Evolutionary conservation across 208 protist species (phyloP), one percentile per base, ranked within the genome.

Genomic region (Trypanosoma conorhini): DNA sequence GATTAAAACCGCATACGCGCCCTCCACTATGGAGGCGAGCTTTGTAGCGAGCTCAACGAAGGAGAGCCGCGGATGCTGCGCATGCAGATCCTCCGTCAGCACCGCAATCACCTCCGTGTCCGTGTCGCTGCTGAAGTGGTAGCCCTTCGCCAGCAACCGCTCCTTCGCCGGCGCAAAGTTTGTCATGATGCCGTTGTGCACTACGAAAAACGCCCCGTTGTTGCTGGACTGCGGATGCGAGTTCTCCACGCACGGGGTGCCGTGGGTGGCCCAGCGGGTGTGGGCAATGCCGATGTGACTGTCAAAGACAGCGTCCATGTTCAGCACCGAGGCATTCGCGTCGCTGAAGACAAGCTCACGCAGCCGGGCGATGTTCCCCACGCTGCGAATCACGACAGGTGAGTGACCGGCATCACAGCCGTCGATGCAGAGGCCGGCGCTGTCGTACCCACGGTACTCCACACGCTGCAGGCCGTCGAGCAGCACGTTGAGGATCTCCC

Each of bases 201-300:
- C 95, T 4, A 98, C 79, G 4, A 82, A 77, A 58, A 99, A 97
- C 52, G 80, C 59, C 40, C 77, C 72, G 13, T 82, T 66, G 61
- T 92, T 91, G 74, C 87, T 92, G 52, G 82, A 58, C 59, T 97
- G 92, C 24, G 98, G 98, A 71, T 98, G 98, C 60, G 92, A 91
- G 79, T 99, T 99, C n/a, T 61, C n/a, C 62, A 93, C 86, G 31
- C 80, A 91, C 10, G 97, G 95, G 22, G 69, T 80, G 35, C 98
- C 98, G 81, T 99, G 96, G 10, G 98, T 99, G 9, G 98, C 98
- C 98, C 98, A 99, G 64, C 98, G 89, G 3, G 98, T 99, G 83
- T 99, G 97, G 5, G 90, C 97, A 62, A 99, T 96, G 33, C 91
- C 95, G 33, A 92, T 59, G 67, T 90, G 81, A 70, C 80, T 57